phyloP scores from a whole-genome alignment of 2,329 filamentous ascomycete genomes.

The Colletotrichum orchidophilum region DNA sequence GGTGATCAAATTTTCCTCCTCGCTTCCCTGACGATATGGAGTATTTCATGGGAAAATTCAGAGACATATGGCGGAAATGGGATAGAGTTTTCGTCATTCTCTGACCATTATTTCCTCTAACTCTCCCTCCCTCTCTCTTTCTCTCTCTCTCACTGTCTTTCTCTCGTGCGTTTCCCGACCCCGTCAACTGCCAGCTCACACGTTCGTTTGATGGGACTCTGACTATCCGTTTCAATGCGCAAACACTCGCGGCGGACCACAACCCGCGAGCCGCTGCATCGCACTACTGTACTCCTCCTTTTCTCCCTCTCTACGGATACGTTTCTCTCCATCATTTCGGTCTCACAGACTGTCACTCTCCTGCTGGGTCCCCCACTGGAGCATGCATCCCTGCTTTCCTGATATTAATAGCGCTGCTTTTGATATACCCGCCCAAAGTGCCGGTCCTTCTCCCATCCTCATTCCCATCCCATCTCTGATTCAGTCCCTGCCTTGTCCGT shows the following conservation, averaged over 20 bases:
- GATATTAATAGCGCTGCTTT: conserved; percentile 25
- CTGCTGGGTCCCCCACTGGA: conserved; percentile 7
- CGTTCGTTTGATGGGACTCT: conserved; percentile 12
- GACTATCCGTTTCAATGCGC: not conserved
- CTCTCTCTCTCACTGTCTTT: not conserved
- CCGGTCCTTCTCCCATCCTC: conserved; percentile 13
- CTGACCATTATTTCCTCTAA: not conserved
- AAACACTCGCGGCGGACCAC: conserved; percentile 24
- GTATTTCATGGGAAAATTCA: conserved; percentile 5
- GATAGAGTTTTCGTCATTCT: conserved; percentile 7
- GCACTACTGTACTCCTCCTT: conserved; percentile 16
- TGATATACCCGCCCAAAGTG: conserved; percentile 31
- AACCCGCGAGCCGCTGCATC: conserved; percentile 18
- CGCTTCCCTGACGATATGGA: conserved; percentile 19
- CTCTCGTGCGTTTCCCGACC: not conserved
- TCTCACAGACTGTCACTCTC: conserved; percentile 12
- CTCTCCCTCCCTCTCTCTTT: not conserved
- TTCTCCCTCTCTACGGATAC: not conserved
- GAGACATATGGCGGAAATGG: not conserved
- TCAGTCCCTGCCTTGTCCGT: not conserved
- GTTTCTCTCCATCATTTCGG: conserved; percentile 7
- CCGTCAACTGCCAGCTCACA: conserved; percentile 25
- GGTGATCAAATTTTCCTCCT: not conserved
- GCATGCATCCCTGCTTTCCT: conserved; percentile 14
- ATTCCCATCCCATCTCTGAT: conserved; percentile 3